These are phyloP conservation scores for Fusarium citri DNA, from an alignment of 2,329 filamentous ascomycete genomes.

Conservation along the genomic window DNA sequence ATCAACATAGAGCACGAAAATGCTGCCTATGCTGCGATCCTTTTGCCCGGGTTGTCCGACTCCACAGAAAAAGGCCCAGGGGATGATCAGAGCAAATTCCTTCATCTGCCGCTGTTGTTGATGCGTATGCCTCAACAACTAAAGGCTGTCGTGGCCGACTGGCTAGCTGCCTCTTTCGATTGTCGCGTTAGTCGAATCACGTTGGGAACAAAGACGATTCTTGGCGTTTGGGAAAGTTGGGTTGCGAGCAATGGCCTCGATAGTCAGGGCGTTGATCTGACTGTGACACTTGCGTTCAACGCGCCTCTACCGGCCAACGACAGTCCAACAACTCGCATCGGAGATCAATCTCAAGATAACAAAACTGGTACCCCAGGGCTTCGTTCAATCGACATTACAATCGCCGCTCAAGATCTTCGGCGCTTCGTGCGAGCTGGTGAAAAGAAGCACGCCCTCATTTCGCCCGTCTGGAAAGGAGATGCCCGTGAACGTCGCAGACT, in stretches of 20 bases:
- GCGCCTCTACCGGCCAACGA: constrained; percentile 48
- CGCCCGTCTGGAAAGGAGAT: constrained; percentile 49
- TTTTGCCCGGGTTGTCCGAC: constrained; percentile 56
- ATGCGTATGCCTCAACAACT: constrained; percentile 67
- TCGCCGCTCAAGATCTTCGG: constrained; percentile 60
- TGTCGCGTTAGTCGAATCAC: constrained; percentile 64
- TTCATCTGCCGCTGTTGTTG: constrained; percentile 64
- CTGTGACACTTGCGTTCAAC: constrained; percentile 64
- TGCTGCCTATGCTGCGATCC: constrained; percentile 61
- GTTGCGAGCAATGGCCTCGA: constrained; percentile 54
- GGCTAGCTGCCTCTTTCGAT: constrained; percentile 66
- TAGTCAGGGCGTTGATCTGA: constrained; percentile 56
- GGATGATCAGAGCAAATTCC: constrained; percentile 50
- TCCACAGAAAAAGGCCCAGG: background rate
- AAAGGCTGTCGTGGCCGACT: constrained; percentile 61
- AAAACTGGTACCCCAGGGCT: constrained; percentile 46
- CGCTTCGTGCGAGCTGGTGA: constrained; percentile 60
- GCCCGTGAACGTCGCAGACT: constrained; percentile 57
- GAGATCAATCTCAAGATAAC: constrained; percentile 30
- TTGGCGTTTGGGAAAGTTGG: constrained; percentile 65
- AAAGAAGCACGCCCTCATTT: constrained; percentile 4
- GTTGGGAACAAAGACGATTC: constrained; percentile 63
- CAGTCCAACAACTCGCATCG: constrained; percentile 13
- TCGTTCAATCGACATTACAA: constrained; percentile 63
- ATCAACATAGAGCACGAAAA: constrained; percentile 66